Evolutionary conservation across 179 eudicot genomes (phyloP).

Genomic region (Silene noctiflora): DNA sequence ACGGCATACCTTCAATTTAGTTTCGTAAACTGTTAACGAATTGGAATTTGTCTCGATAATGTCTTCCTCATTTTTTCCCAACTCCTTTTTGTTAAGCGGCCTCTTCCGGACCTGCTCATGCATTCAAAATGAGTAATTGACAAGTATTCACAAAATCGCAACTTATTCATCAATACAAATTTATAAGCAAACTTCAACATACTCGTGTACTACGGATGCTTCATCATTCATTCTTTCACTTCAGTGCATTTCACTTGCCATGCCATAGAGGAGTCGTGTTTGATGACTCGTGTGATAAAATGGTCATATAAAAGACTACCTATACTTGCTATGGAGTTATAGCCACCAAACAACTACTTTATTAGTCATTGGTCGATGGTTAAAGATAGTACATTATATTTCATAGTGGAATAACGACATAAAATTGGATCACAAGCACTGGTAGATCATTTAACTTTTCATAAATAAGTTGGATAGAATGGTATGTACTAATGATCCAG

Average conservation of each 20-base stretch:
- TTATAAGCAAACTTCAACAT: background rate
- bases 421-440: background rate
- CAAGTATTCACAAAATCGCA: background rate
- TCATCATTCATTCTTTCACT: background rate
- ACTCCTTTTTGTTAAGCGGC: constrained; percentile 91
- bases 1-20: constrained; percentile 77
- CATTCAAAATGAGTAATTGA: background rate
- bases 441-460: background rate
- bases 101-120: constrained; percentile 86
- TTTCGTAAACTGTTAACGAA: constrained; percentile 83
- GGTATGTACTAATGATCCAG: background rate
- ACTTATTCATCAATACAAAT: background rate
- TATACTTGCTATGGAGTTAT: background rate
- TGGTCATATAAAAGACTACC: background rate
- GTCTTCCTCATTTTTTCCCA: constrained; percentile 91
- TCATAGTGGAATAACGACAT: too few species aligned
- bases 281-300: background rate
- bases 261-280: background rate
- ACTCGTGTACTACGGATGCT: background rate
- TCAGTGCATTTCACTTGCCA: background rate
- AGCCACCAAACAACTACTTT: too few species aligned
- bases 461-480: background rate
- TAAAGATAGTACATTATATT: too few species aligned
- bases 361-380: too few species aligned
- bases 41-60: constrained; percentile 66